Evolutionary conservation across 768 basidiomycete species (phyloP), one percentile per base, ranked within the genome.

Genomic region (Podaxis mareebaensis): DNA sequence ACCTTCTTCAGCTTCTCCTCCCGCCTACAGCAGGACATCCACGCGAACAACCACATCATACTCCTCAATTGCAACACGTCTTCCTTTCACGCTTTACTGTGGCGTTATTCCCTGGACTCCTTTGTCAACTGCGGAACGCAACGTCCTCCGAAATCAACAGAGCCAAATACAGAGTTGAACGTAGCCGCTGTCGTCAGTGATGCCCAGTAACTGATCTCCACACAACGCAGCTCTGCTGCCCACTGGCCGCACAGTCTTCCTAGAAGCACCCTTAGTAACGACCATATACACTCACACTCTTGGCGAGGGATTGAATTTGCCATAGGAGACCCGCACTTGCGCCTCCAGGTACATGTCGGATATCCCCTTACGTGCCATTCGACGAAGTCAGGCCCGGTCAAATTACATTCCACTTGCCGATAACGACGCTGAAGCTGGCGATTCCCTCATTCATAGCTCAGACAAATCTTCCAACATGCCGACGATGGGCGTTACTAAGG

Each of bases 331-430:
- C 24, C 40, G 49, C 36, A 49, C 52, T 10, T 51, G 26, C 26
- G 20, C 44, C 36, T 40, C 17, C 42, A 42, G 51, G 54, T 77
- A 74, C 67, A 88, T 88, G 86, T 83, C 88, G 74, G 89, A 89
- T 77, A 91, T 90, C 74, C 89, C 88, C n/a, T 77, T 91, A 60
- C 84, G 79, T 68, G 79, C 80, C 68, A 77, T 90, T 71, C 76
- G 83, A 82, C 78, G 80, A 75, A 79, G 79, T 67, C 81, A 78
- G 69, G 67, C 78, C 65, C 79, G 78, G 73, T 73, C 78, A 64
- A 81, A 79, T 59, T 83, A 85, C 77, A 68, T 76, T 66, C 81
- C 76, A 68, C 77, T 85, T 33, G 65, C 68, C 63, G 75, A 77
- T 55, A 60, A 59, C 44, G 64, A 64, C 22, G 40, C 33, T 57